phyloP scores from a whole-genome alignment of 2,329 filamentous ascomycete species.

The Diaporthe aspalathi region DNA sequence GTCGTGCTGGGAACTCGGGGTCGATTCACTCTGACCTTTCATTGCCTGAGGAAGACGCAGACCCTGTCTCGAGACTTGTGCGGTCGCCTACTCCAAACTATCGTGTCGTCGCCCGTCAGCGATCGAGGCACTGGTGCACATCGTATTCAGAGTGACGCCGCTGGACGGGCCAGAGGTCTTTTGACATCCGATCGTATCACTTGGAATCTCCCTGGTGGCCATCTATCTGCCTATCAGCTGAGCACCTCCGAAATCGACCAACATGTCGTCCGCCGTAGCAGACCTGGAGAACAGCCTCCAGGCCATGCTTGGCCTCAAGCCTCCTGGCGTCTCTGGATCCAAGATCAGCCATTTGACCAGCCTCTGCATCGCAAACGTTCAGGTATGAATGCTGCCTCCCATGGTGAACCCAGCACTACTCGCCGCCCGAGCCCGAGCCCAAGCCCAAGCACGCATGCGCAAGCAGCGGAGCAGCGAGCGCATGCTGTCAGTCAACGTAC shows the following conservation, averaged over 20 bases:
- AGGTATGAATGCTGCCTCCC: constrained; percentile 71
- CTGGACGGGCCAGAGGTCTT: constrained; percentile 37
- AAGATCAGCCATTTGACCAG: constrained; percentile 89
- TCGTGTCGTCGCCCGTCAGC: constrained; percentile 26
- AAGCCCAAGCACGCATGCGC: constrained; percentile 17
- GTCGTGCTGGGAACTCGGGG: neutral
- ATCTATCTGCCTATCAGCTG: neutral
- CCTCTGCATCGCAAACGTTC: constrained; percentile 88
- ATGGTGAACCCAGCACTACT: constrained; percentile 37
- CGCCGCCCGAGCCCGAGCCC: constrained; percentile 41
- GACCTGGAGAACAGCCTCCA: constrained; percentile 91
- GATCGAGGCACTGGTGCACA: constrained; percentile 24
- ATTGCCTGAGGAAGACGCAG: constrained; percentile 19
- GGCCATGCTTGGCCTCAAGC: constrained; percentile 90
- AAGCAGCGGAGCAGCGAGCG: neutral
- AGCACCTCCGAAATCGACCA: constrained; percentile 44
- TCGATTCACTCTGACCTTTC: constrained; percentile 15
- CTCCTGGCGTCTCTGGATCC: constrained; percentile 92
- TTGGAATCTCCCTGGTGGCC: constrained; percentile 13
- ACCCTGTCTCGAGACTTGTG: constrained; percentile 30
- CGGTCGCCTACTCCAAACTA: constrained; percentile 23
- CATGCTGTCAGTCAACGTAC: constrained; percentile 26
- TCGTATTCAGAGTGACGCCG: constrained; percentile 25
- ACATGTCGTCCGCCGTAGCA: constrained; percentile 85
- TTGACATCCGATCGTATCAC: constrained; percentile 39